Conservation (phyloP, 2,329 filamentous ascomycete genomes). For the Aspergillus transmontanensis region DNA sequence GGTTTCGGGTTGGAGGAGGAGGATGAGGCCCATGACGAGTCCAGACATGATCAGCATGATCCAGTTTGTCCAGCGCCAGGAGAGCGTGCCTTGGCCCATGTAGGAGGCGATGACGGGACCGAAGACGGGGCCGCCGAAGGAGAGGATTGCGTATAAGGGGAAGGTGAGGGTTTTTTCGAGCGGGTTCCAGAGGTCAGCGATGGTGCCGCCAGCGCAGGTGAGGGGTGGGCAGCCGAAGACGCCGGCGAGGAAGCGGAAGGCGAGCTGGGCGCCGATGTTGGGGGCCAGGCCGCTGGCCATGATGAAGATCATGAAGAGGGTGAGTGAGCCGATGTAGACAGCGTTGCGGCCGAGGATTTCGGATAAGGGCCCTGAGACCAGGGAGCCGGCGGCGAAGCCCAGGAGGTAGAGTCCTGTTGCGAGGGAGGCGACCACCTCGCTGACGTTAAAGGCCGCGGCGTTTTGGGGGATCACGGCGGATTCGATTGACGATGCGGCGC, state of each 20-base stretch:
- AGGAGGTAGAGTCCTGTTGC: constrained; percentile 47
- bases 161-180: constrained; percentile 53
- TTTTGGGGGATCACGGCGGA: constrained; percentile 51
- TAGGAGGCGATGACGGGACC: constrained; percentile 21
- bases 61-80: constrained; percentile 50
- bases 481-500: constrained; percentile 56
- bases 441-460: constrained; percentile 50
- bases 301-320: constrained; percentile 51
- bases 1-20: constrained; percentile 54
- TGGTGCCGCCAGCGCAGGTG: constrained; percentile 48
- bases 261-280: constrained; percentile 52
- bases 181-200: constrained; percentile 50
- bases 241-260: constrained; percentile 54
- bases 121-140: constrained; percentile 37
- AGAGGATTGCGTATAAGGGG: constrained; percentile 52
- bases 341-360: constrained; percentile 54
- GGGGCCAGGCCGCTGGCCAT: constrained; percentile 51
- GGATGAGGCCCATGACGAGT: constrained; percentile 34
- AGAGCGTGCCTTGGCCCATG: constrained; percentile 15
- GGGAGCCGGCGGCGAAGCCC: constrained; percentile 51
- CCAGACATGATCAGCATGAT: constrained; percentile 43
- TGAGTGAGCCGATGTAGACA: constrained; percentile 51
- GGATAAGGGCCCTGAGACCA: constrained; percentile 52
- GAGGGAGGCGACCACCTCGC: constrained; percentile 54
- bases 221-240: constrained; percentile 48